These are phyloP conservation scores for Przewalskia tangutica DNA, from an alignment of 257 asterid genomes.

Conservation along the genomic window DNA sequence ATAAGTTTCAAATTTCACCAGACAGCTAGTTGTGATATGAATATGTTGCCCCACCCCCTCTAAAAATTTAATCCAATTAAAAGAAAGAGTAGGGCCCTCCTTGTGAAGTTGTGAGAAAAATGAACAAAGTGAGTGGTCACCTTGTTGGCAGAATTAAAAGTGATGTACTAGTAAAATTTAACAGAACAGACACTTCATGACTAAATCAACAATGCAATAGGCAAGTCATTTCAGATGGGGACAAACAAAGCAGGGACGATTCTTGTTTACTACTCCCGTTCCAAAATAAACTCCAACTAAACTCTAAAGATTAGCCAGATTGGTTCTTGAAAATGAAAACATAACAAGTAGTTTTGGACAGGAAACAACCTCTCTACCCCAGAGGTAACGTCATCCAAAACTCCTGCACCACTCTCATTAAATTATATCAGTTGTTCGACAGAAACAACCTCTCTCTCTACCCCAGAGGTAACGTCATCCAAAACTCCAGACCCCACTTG, in stretches of 20 bases:
- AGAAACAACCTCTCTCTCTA: no score
- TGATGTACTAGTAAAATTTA: background rate
- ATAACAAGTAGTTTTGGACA: background rate
- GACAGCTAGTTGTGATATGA: background rate
- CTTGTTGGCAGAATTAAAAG: constrained; percentile 5
- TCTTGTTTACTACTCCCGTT: background rate
- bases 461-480: no score
- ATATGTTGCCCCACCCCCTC: background rate
- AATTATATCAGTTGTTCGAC: no score
- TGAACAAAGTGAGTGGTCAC: background rate
- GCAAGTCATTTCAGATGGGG: background rate
- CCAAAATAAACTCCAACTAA: background rate
- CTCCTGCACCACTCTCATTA: no score
- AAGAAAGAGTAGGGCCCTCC: background rate
- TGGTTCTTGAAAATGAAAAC: background rate
- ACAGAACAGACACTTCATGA: background rate
- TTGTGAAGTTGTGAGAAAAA: background rate
- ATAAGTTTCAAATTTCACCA: constrained; percentile 4
- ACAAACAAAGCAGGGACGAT: background rate
- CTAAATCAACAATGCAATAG: background rate
- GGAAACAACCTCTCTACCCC: no score
- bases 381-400: no score
- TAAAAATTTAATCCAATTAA: background rate
- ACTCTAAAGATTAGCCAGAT: no score
- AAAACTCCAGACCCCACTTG: no score